These are phyloP conservation scores for Arthrobotrys musiformis DNA, from an alignment of 2,329 filamentous ascomycete species.

Conservation along the genomic window DNA sequence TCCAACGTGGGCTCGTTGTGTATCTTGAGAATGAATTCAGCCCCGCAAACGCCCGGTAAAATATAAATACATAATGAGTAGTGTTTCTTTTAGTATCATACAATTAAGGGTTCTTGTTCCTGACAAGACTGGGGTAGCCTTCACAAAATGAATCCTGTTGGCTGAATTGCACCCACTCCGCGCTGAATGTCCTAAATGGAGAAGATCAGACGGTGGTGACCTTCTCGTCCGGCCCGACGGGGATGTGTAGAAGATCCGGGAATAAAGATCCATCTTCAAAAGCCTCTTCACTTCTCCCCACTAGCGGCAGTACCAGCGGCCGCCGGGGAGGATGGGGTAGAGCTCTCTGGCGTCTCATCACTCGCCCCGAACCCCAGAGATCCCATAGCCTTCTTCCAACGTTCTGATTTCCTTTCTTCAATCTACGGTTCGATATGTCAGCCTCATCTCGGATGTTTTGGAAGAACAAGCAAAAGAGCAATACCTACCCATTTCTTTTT, in stretches of 20 bases:
- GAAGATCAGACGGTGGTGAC: too few species aligned
- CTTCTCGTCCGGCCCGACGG: too few species aligned
- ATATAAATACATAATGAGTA: background rate
- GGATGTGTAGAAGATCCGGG: too few species aligned
- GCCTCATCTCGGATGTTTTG: too few species aligned
- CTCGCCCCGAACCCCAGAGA: background rate
- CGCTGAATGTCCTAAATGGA: too few species aligned
- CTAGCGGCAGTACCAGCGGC: background rate
- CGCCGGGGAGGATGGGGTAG: background rate
- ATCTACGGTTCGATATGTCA: slow-evolving; percentile 23
- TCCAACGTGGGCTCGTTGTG: too few species aligned
- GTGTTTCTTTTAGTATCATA: background rate
- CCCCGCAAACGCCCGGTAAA: background rate
- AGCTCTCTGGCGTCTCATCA: background rate
- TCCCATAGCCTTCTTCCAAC: slow-evolving; percentile 49
- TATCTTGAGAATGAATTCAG: too few species aligned
- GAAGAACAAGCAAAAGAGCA: slow-evolving; percentile 61
- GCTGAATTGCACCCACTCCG: too few species aligned
- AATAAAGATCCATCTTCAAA: too few species aligned
- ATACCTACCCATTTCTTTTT: slow-evolving; percentile 97
- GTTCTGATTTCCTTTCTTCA: slow-evolving; percentile 49
- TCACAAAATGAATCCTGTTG: too few species aligned
- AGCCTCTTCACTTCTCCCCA: slow-evolving; percentile 4
- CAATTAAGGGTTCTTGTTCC: background rate
- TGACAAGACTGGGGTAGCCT: background rate